phyloP scores from a whole-genome alignment of 2,329 filamentous ascomycete species.

The Neopestalotiopsis sp. region DNA sequence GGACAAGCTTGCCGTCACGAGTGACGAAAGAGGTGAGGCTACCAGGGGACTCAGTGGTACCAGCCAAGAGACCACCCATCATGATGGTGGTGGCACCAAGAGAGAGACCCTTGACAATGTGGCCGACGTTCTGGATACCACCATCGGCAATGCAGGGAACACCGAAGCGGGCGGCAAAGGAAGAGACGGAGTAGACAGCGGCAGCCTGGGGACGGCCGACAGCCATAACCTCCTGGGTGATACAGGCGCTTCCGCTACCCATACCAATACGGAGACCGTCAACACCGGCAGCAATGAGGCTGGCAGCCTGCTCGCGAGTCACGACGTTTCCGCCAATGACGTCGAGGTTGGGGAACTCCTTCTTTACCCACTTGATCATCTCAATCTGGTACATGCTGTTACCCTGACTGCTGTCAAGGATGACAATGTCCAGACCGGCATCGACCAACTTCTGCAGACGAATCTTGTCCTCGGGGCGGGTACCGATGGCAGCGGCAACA shows the following conservation, averaged over 20 bases:
- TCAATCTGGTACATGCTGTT: slow-evolving; percentile 99
- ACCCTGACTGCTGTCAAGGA: slow-evolving; percentile 95
- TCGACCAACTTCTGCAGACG: slow-evolving; percentile 88
- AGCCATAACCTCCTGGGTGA: slow-evolving; percentile 99
- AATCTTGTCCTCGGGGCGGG: slow-evolving; percentile 88
- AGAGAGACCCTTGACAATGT: slow-evolving; percentile 97
- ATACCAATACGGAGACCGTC: slow-evolving; percentile 98
- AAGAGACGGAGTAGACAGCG: slow-evolving; percentile 86
- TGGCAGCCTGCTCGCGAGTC: slow-evolving; percentile 92
- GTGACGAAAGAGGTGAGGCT: slow-evolving; percentile 84
- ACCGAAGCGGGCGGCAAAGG: slow-evolving; percentile 90
- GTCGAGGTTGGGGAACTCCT: slow-evolving; percentile 82
- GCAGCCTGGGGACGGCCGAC: slow-evolving; percentile 96
- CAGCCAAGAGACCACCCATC: slow-evolving; percentile 98
- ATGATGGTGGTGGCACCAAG: slow-evolving; percentile 95
- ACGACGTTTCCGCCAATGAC: slow-evolving; percentile 99
- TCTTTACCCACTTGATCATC: slow-evolving; percentile 97
- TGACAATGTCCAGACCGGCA: slow-evolving; percentile 91
- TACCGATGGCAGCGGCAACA: slow-evolving; percentile 93
- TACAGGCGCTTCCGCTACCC: slow-evolving; percentile 97
- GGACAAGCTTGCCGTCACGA: slow-evolving; percentile 95
- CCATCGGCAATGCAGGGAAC: slow-evolving; percentile 98
- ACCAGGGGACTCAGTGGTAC: slow-evolving; percentile 96
- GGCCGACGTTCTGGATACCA: slow-evolving; percentile 96
- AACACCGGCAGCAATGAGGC: slow-evolving; percentile 89